Base-by-base conservation (phyloP, 176 grass and related monocot genomes). In the Oryza meridionalis region DNA sequence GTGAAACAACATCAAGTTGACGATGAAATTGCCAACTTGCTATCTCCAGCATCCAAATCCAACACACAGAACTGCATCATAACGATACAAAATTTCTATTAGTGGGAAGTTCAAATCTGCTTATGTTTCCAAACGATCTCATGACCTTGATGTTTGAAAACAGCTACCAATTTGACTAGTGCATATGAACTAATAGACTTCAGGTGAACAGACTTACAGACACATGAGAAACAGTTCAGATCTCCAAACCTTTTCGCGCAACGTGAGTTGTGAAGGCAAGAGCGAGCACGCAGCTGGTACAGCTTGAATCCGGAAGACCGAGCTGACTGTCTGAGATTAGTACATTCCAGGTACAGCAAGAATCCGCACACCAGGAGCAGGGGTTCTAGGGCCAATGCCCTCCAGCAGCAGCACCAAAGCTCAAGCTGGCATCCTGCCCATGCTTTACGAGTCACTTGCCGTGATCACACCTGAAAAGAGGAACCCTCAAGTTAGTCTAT, bases 381-480 rank as follows among this genome's bases (percentile, higher is more conserved):
- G 67, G 58, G 11, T 32, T 11, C 71, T 12, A 51, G 72, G 32
- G 33, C 77, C 64, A 59, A 59, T 73, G n/a, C 14, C 1, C 32
- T 24, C 38, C 37, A 65, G 76, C 82, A 61, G 64, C 49, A 31
- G 27, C 13, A 84, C 70, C 35, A 1, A 88, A 75, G 62, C 69
- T 66, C 77, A 85, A 62, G 71, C 77, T 35, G 77, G 82, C 65
- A 66, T 33, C 65, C 43, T 78, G 58, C 45, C 29, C 21, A 21
- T 61, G 73, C 59, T 82, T 90, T 46, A 37, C 61, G 63, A 15
- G 78, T 50, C 67, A 90, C 15, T 55, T n/a, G 73, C 7, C 4
- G 24, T 21, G 84, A 22, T 46, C 88, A 70, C 79, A 51, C 68
- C 84, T 50, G 79, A 74, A 83, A 86, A 69, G 73, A 90, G 67